Evolutionary conservation across 2,329 filamentous ascomycete genomes (phyloP).

Genomic region (Rhynchosporium agropyri): DNA sequence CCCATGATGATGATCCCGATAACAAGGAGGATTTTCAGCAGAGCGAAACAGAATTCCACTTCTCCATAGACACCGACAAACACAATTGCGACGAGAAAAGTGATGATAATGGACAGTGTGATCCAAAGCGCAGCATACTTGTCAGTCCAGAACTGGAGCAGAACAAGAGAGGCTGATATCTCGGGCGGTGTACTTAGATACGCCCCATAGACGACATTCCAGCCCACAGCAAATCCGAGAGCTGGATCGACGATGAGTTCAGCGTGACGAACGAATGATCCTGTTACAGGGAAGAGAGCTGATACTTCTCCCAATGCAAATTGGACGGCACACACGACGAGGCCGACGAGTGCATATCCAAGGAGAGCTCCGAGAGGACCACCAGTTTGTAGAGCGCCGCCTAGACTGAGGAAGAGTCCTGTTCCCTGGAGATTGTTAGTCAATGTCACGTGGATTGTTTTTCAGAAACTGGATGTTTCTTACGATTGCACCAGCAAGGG

Average conservation of each 20-base stretch:
- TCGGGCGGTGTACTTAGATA: slow-evolving; percentile 48
- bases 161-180: slow-evolving; percentile 63
- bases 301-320: slow-evolving; percentile 44
- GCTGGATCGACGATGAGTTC: slow-evolving; percentile 44
- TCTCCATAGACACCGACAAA: slow-evolving; percentile 50
- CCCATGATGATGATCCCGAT: slow-evolving; percentile 54
- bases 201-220: slow-evolving; percentile 42
- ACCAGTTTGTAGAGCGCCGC: slow-evolving; percentile 49
- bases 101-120: slow-evolving; percentile 44
- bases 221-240: slow-evolving; percentile 41
- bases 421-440: slow-evolving; percentile 45
- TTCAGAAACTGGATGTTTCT: slow-evolving; percentile 30
- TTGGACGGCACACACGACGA: slow-evolving; percentile 51
- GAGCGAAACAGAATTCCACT: slow-evolving; percentile 55
- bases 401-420: slow-evolving; percentile 56
- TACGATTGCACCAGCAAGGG: slow-evolving; percentile 49
- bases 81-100: slow-evolving; percentile 42
- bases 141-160: slow-evolving; percentile 67
- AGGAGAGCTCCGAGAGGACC: slow-evolving; percentile 52
- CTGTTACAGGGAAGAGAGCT: slow-evolving; percentile 42
- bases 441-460: neutral
- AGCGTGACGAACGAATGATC: slow-evolving; percentile 43
- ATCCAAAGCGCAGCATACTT: slow-evolving; percentile 51
- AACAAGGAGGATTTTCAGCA: slow-evolving; percentile 62
- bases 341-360: slow-evolving; percentile 41